Conservation (phyloP, 1,284 basidiomycete species). For the Irpex lacteus region DNA sequence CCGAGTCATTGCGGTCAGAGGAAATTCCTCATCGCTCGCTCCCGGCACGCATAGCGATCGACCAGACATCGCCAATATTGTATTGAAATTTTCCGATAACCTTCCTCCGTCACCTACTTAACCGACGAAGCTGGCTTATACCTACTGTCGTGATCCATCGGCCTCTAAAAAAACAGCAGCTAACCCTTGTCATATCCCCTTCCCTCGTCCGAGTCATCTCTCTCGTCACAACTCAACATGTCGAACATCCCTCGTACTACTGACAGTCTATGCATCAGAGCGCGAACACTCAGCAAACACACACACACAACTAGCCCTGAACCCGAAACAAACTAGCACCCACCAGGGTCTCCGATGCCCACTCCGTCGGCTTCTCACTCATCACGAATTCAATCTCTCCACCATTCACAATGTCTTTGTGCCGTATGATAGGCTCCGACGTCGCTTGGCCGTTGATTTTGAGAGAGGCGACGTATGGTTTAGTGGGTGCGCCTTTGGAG, state of each 20-base stretch:
- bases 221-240: background rate
- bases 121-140: too few relatives aligned
- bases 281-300: slow-evolving; percentile 38
- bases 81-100: too few relatives aligned
- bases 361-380: slow-evolving; percentile 44
- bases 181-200: too few relatives aligned
- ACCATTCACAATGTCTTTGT: slow-evolving; percentile 55
- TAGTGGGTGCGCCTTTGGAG: slow-evolving; percentile 50
- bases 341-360: slow-evolving; percentile 36
- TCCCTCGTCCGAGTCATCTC: background rate
- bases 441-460: slow-evolving; percentile 47
- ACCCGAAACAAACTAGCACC: slow-evolving; percentile 36
- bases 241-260: background rate
- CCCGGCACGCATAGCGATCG: too few relatives aligned
- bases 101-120: too few relatives aligned
- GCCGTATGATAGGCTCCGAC: slow-evolving; percentile 47
- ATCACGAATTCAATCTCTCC: slow-evolving; percentile 65
- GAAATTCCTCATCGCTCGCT: too few relatives aligned
- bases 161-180: too few relatives aligned
- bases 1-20: too few relatives aligned
- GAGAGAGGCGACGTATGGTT: slow-evolving; percentile 58
- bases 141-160: too few relatives aligned
- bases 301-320: slow-evolving; percentile 53
- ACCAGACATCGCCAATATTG: too few relatives aligned
- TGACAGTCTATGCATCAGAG: background rate